Base-by-base conservation (phyloP, 352 stramenopile genomes). In the Phytophthora constricta region DNA sequence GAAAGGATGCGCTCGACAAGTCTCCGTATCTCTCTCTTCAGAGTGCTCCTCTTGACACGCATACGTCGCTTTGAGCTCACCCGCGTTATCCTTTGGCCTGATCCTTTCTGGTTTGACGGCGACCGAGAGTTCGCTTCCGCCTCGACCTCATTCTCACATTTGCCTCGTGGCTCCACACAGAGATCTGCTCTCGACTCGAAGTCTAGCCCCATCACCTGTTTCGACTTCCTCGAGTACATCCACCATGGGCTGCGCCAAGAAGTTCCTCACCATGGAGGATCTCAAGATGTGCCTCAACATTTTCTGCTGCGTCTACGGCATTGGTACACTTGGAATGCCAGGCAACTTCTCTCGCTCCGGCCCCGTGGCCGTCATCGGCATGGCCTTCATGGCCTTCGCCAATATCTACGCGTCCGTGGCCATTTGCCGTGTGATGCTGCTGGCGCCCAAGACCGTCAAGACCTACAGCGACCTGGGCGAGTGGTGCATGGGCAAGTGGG, bases 391-490 rank as follows among this genome's bases (percentile, higher is more conserved):
- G 72, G 72, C 72, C 20, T 75, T 72, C 45, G 69, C 69, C 58
- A 80, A 80, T 41, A 58, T 80, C 22, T 80, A 75, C 51, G 68
- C 72, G 39, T 80, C 72, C 26, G 68, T 80, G 20, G 52, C 45
- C 43, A 70, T 70, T 28, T 76, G 61, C 59, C 77, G 72, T 37
- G 70, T 70, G 20, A 64, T 70, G 62, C 41, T 70, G 41, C 55
- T 70, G 27, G 55, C 62, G 10, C 62, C 62, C 47, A 70, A 61
- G 39, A 70, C 53, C 41, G 62, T 70, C 55, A 65, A 61, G 41
- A 74, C 62, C 17, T 82, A 73, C 58, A 68, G 70, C 26, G 74
- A 82, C 62, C 69, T 82, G 22, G 74, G 74, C 23, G 69, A 82
- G 42, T 79, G 72, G 66, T 62, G 53, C 52, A 68, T 68, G 61